Base-by-base conservation (phyloP, 495 filamentous ascomycete species). In the Lophiostoma macrostomum region DNA sequence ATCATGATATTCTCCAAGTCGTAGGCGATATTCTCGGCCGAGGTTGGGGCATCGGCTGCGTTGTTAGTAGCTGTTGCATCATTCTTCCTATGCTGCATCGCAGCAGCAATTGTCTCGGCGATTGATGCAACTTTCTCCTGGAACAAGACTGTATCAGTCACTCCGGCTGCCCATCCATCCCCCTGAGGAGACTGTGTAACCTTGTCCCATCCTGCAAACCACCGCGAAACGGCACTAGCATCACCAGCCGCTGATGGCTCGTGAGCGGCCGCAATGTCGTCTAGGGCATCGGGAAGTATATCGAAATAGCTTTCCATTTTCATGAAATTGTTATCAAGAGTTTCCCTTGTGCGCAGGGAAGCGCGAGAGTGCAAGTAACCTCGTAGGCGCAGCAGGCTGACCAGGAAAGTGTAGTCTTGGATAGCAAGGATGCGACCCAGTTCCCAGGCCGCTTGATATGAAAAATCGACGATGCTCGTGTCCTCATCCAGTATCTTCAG, bases 361-460 rank as follows among this genome's bases (percentile, higher is more conserved):
- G 24, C 32, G 2, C 8, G 3, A 19, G n/a, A 20, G 18, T 49
- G 16, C 24, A 51, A 29, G 3, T 34, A 29, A 11, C 6, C 36
- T 4, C 55, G 37, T 4, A 58, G 29, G 4, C 56, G 4, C 3
- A 35, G 1, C 14, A 60, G 32, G 1, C 41, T 16, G 1, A 36
- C 2, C 24, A 1, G 29, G 32, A 60, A 60, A 6, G 27, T 2
- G 1, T 7, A 0, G 78, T 65, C 12, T 73, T 58, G 41, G 67
- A 74, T 31, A 74, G 77, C 0, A 68, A 56, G 3, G 50, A 64
- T 59, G 13, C 58, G 58, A 0, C 77, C 77, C 0, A 79, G 49
- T 23, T 74, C 58, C 77, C 77, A 80, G 0, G 77, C 77, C 0
- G 58, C 37, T 3, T 62, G 66, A 41, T 76, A 79, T 0, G 72